These are phyloP conservation scores for Brassica incana DNA, from an alignment of 345 rosid genomes.

Conservation along the genomic window DNA sequence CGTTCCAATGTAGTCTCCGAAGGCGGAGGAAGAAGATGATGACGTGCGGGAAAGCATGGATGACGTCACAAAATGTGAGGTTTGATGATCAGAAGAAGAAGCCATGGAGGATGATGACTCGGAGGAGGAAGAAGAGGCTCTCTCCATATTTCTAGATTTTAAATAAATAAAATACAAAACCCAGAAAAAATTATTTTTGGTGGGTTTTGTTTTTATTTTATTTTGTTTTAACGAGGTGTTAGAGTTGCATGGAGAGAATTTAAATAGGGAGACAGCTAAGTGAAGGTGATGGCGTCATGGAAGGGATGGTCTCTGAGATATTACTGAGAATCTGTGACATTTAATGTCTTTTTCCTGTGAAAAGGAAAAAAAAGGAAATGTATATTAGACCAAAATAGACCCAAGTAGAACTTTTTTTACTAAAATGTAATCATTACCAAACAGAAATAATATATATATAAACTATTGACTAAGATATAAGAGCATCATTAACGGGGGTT, in stretches of 20 bases:
- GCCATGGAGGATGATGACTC: constrained; percentile 30
- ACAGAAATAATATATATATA: neutral
- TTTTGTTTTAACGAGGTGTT: neutral
- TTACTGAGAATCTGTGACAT: constrained; percentile 38
- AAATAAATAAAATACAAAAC: constrained; percentile 27
- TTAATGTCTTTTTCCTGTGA: constrained; percentile 28
- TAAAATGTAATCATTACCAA: constrained; percentile 22
- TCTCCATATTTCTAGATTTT: constrained; percentile 4
- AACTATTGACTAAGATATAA: neutral
- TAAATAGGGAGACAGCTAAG: constrained; percentile 42
- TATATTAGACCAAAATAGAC: constrained; percentile 21
- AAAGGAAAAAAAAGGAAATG: neutral
- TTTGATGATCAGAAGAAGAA: constrained; percentile 27
- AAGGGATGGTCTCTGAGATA: constrained; percentile 37
- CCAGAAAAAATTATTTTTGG: neutral
- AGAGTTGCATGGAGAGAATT: constrained; percentile 40
- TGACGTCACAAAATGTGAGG: constrained; percentile 31
- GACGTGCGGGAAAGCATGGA: constrained; percentile 36
- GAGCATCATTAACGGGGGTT: too few relatives aligned
- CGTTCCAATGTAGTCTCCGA: constrained; percentile 73
- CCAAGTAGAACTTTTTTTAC: neutral
- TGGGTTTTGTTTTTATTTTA: constrained; percentile 34
- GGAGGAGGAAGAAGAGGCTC: constrained; percentile 29
- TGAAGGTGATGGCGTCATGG: constrained; percentile 25
- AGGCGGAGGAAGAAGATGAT: constrained; percentile 39